Base-by-base conservation (phyloP, 352 stramenopile genomes). In the Phytophthora tentaculata region DNA sequence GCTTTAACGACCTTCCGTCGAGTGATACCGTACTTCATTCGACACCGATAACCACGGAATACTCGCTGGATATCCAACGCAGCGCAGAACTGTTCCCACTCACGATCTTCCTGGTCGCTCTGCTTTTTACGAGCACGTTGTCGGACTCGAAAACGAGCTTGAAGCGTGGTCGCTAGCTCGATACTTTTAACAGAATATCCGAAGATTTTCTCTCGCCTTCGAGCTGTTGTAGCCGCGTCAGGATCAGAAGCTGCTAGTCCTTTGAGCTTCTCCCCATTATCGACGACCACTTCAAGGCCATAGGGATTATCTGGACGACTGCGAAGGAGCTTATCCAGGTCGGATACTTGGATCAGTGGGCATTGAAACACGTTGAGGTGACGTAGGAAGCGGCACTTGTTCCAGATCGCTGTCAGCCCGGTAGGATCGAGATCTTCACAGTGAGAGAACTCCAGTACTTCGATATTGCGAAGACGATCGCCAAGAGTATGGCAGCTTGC, bases 1-100 rank as follows among this genome's bases (percentile, higher is more conserved):
- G 74, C 77, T 37, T 63, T 77, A 5, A 56, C 77, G 0, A 81
- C 61, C 24, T 77, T 74, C 8, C 61, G 53, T 24, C 73, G 67
- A 5, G 86, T 76, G 23, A 77, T 77, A 8, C 26, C 39, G 60
- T 90, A 91, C 12, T 55, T 64, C 8, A 76, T 65, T 26, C 85
- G 80, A 47, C 62, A 80, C 1, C 53, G 32, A 26, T 73, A 86
- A 1, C 85, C 85, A 51, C 79, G 69, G n/a, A 67, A 69, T 0
- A 88, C 58, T 9, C 83, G 80, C 45, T 94, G 83, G 10, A 92
- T 91, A 24, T 91, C 80, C 19, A 88, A 45, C 0, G 81, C 80
- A 10, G 74, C 75, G 58, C 81, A 90, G 26, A 87, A 83, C 37
- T 76, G 53, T 28, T 70, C 67, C 80, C 79, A 89, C 3, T 83